Conservation (phyloP, 2,329 filamentous ascomycete species). For the Curvularia lunata region DNA sequence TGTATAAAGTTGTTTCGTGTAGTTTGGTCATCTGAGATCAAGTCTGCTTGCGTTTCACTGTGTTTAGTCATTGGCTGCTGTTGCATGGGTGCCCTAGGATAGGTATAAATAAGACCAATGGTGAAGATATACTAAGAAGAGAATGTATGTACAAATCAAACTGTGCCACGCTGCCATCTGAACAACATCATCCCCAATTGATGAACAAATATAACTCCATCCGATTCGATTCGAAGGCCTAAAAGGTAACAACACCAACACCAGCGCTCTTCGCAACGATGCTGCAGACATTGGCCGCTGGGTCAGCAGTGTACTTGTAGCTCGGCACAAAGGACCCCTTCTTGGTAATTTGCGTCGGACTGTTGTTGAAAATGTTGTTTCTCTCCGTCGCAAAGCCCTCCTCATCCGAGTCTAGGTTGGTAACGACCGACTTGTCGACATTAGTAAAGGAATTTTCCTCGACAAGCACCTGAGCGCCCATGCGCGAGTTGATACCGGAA, state of each 20-base stretch:
- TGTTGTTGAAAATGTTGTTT: constrained; percentile 54
- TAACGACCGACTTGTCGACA: constrained; percentile 63
- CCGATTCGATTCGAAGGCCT: constrained; percentile 1
- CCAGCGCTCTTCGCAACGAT: constrained; percentile 40
- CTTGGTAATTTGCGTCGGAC: constrained; percentile 53
- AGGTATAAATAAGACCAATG: background rate
- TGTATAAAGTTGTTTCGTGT: background rate
- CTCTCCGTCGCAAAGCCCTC: constrained; percentile 57
- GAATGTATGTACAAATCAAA: constrained; percentile 29
- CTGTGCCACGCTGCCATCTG: background rate
- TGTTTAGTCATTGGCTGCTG: background rate
- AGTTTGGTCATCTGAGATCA: background rate
- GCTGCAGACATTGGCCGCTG: constrained; percentile 33
- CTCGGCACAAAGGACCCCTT: constrained; percentile 61
- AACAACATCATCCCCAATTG: constrained; percentile 1
- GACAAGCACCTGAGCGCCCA: constrained; percentile 54
- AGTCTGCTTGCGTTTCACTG: background rate
- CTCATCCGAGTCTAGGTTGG: constrained; percentile 61
- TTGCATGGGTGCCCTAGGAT: background rate
- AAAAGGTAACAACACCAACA: constrained; percentile 43
- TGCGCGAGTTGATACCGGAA: constrained; percentile 53
- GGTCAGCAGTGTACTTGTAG: constrained; percentile 57
- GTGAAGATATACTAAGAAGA: constrained; percentile 7
- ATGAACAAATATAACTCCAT: background rate
- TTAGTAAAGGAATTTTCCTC: constrained; percentile 62